Conservation (phyloP, 805 yeast species). For the Barnettozyma wickerhamii region DNA sequence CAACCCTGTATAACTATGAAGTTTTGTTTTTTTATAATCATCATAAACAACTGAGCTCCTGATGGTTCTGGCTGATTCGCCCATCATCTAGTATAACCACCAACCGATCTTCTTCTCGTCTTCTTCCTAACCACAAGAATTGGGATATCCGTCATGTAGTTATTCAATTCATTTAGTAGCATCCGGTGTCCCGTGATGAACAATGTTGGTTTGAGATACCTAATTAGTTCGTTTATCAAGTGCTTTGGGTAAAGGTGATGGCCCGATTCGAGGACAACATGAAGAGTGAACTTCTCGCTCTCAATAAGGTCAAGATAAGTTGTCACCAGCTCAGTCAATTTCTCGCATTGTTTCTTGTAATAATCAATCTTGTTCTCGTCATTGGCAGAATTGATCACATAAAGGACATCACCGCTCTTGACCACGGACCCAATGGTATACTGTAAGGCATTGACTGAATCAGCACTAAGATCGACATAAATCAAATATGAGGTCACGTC, state of each 20-base stretch:
- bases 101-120: constrained; percentile 8
- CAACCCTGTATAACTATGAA: too few species aligned
- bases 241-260: constrained; percentile 37
- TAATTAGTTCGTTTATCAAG: constrained; percentile 32
- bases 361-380: constrained; percentile 31
- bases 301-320: constrained; percentile 13
- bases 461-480: constrained; percentile 80
- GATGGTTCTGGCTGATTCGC: too few species aligned
- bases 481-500: constrained; percentile 59
- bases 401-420: constrained; percentile 77
- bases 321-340: constrained; percentile 10
- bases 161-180: constrained; percentile 11
- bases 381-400: constrained; percentile 53
- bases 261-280: constrained; percentile 30
- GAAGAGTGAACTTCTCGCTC: constrained; percentile 19
- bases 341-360: constrained; percentile 13
- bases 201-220: constrained; percentile 29
- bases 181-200: constrained; percentile 19
- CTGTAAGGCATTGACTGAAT: constrained; percentile 77
- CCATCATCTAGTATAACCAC: not conserved
- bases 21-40: too few species aligned
- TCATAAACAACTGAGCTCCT: too few species aligned
- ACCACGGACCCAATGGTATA: constrained; percentile 86
- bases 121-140: constrained; percentile 21
- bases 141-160: constrained; percentile 23